A percentile compares a stretch with the other conserved stretches of the same genome.
Conservation (phyloP, 2,329 filamentous ascomycete genomes). For the Aureobasidium sp. region DNA sequence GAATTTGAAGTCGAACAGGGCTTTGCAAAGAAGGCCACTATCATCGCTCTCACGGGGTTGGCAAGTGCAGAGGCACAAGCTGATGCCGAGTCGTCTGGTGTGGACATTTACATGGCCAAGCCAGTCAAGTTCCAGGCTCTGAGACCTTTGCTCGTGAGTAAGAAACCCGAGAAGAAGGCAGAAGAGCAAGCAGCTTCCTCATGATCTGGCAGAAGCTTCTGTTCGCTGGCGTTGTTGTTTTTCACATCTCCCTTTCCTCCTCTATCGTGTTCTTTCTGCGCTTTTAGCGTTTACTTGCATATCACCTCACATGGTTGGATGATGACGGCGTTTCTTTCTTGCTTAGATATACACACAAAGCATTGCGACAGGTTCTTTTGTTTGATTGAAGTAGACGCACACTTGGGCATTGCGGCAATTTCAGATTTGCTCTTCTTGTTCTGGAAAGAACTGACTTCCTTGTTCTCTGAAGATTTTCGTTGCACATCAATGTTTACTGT, state of each 20-base stretch:
- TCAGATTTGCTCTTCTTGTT: background rate
- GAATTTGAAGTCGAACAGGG: constrained; percentile 11
- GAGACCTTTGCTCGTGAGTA: constrained; percentile 6
- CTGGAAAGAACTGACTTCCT: no score
- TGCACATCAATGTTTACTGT: no score
- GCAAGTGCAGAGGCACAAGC: constrained; percentile 23
- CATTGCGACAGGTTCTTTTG: background rate
- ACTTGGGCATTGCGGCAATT: background rate
- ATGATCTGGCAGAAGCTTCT: background rate
- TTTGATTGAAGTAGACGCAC: background rate
- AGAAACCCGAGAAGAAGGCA: background rate
- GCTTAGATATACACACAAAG: background rate
- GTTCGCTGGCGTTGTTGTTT: background rate
- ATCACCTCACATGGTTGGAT: background rate
- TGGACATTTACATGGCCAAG: constrained; percentile 29
- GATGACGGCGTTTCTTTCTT: background rate
- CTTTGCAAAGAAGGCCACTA: constrained; percentile 1
- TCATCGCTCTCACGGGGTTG: constrained; percentile 26
- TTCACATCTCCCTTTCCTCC: background rate
- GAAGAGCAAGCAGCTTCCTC: background rate
- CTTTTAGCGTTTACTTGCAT: background rate
- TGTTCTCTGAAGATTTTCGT: no score
- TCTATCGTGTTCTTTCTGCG: background rate
- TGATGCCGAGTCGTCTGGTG: constrained; percentile 23
- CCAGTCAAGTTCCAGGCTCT: constrained; percentile 30